These are phyloP conservation scores for Termitomyces sp. DNA, from an alignment of 768 basidiomycete species.

Conservation along the genomic window DNA sequence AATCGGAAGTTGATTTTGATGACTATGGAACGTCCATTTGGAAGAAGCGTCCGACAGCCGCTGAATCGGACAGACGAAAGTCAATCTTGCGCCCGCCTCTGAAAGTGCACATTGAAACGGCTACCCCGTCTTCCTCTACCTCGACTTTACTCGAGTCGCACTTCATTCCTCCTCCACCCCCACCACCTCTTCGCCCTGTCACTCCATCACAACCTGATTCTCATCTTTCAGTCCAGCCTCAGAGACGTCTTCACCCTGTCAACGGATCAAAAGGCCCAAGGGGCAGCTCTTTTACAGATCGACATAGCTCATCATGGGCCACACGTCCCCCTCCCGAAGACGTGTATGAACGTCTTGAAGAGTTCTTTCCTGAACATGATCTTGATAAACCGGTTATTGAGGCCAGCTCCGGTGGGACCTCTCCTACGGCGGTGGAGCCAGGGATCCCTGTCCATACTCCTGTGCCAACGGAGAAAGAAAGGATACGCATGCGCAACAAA, in stretches of 20 bases:
- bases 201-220: conserved; percentile 16
- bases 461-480: conserved; percentile 30
- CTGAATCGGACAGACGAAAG: conserved; percentile 21
- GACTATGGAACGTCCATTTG: conserved; percentile 40
- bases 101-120: conserved; percentile 39
- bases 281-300: conserved; percentile 61
- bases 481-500: conserved; percentile 56
- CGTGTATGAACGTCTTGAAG: conserved; percentile 88
- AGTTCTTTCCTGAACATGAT: conserved; percentile 95
- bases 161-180: conserved; percentile 18
- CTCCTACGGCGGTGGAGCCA: conserved; percentile 64
- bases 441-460: conserved; percentile 34
- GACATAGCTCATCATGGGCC: conserved; percentile 76
- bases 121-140: conserved; percentile 6
- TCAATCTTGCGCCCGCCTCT: conserved; percentile 38
- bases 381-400: conserved; percentile 96
- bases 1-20: conserved; percentile 49
- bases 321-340: conserved; percentile 89
- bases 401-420: conserved; percentile 73
- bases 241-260: conserved; percentile 24
- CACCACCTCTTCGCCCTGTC: conserved; percentile 18
- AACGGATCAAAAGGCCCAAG: conserved; percentile 27
- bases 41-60: conserved; percentile 35
- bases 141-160: conserved; percentile 4
- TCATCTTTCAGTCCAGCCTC: conserved; percentile 7